Evolutionary conservation across 352 stramenopile genomes (phyloP).

Genomic region (Elongisporangium prolatum): DNA sequence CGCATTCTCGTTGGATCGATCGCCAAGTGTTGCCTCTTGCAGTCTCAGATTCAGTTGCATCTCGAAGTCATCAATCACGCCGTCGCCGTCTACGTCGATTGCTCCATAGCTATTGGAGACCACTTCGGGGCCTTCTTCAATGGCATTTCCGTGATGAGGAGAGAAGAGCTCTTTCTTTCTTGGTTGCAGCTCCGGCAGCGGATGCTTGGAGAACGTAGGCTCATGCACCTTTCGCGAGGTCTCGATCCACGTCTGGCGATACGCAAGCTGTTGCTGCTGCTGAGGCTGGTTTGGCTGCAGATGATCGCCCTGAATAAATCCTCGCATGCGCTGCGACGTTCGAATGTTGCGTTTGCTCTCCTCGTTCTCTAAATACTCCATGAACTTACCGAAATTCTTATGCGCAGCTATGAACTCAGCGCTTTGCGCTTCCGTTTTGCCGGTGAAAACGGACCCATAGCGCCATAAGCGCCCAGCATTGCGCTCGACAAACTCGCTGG

Average conservation of each 20-base stretch:
- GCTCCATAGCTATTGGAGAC: constrained; percentile 45
- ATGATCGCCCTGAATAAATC: constrained; percentile 17
- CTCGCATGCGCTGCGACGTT: constrained; percentile 47
- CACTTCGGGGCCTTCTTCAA: constrained; percentile 10
- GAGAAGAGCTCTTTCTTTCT: constrained; percentile 19
- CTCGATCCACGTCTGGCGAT: constrained; percentile 53
- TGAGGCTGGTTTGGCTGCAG: not conserved
- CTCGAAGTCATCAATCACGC: constrained; percentile 50
- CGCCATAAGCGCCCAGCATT: constrained; percentile 63
- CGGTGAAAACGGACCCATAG: constrained; percentile 60
- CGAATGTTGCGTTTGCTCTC: constrained; percentile 56
- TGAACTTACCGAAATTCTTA: constrained; percentile 62
- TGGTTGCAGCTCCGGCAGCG: constrained; percentile 39
- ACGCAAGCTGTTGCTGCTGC: constrained; percentile 5
- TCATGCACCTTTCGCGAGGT: constrained; percentile 50
- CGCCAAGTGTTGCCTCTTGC: constrained; percentile 23
- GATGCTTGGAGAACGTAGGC: constrained; percentile 33
- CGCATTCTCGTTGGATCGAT: constrained; percentile 5
- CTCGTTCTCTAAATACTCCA: constrained; percentile 53
- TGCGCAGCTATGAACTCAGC: constrained; percentile 57
- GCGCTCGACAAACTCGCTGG: constrained; percentile 64
- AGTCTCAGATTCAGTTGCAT: constrained; percentile 57
- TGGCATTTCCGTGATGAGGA: constrained; percentile 9
- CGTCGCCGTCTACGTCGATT: constrained; percentile 58
- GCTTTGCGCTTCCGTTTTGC: constrained; percentile 52